phyloP scores from a whole-genome alignment of 2,329 filamentous ascomycete genomes.

The Penicillium sp. region DNA sequence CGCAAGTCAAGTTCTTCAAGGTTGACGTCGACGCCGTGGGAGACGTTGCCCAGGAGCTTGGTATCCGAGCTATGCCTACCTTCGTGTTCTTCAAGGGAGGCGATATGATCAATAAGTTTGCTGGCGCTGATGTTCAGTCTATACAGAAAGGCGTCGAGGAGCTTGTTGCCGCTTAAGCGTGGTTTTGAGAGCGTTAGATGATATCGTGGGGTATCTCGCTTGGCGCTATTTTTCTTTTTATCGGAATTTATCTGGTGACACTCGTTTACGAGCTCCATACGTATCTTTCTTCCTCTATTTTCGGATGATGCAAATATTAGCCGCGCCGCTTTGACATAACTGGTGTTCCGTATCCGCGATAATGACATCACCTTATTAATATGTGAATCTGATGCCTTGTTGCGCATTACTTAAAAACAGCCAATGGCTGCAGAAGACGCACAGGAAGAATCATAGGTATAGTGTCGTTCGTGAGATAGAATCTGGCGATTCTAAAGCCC shows the following conservation, averaged over 20 bases:
- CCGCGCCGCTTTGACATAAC: no score
- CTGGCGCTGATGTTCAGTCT: slow-evolving; percentile 4
- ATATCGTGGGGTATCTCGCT: background rate
- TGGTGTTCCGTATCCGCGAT: no score
- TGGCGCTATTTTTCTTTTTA: background rate
- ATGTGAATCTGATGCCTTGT: no score
- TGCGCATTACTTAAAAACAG: no score
- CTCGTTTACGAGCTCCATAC: no score
- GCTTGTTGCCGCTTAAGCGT: background rate
- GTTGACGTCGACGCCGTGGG: slow-evolving; percentile 12
- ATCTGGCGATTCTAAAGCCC: no score
- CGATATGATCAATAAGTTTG: slow-evolving; percentile 12
- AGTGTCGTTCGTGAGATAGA: background rate
- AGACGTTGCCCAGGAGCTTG: slow-evolving; percentile 16
- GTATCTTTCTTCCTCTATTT: no score
- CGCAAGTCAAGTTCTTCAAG: slow-evolving; percentile 16
- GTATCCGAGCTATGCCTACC: slow-evolving; percentile 14
- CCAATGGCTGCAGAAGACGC: background rate
- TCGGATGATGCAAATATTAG: no score
- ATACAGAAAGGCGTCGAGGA: slow-evolving; percentile 2
- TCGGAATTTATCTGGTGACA: no score
- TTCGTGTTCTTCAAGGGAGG: slow-evolving; percentile 13
- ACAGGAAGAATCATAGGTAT: background rate
- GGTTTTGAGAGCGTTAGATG: background rate
- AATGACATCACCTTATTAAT: no score